phyloP scores from a whole-genome alignment of 805 yeast species.

The Starmerella vitae region DNA sequence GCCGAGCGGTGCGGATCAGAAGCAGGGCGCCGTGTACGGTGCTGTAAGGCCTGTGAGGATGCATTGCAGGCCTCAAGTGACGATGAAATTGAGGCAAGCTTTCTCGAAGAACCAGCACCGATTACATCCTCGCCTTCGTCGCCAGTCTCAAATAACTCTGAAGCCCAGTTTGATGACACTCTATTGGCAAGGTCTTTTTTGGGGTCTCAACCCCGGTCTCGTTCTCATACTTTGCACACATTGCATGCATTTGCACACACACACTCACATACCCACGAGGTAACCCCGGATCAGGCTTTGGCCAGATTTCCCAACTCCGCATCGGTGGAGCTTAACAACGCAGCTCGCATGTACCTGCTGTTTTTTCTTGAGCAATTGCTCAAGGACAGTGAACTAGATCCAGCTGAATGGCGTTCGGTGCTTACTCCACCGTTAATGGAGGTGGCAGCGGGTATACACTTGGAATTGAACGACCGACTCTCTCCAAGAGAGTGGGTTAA shows the following conservation, averaged over 20 bases:
- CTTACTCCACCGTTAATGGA: constrained; percentile 40
- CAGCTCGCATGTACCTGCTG: constrained; percentile 24
- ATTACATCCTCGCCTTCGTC: not conserved
- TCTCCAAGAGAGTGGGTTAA: constrained; percentile 85
- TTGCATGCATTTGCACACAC: not conserved
- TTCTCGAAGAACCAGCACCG: constrained; percentile 6
- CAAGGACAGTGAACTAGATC: constrained; percentile 26
- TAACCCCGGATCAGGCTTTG: not conserved
- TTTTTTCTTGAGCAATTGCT: constrained; percentile 25
- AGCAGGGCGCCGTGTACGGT: constrained; percentile 34
- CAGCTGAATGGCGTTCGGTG: constrained; percentile 45
- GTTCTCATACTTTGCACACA: constrained; percentile 1
- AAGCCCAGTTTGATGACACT: constrained; percentile 2
- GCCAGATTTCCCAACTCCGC: constrained; percentile 17
- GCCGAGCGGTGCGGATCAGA: constrained; percentile 47
- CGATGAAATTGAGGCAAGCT: constrained; percentile 32
- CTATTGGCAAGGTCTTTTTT: constrained; percentile 8
- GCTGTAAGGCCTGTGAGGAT: constrained; percentile 20
- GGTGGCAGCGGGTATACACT: constrained; percentile 45
- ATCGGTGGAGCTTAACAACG: constrained; percentile 25
- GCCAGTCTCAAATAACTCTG: constrained; percentile 1
- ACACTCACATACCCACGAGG: not conserved
- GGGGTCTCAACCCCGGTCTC: constrained; percentile 5
- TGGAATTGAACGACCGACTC: constrained; percentile 52
- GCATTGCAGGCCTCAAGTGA: constrained; percentile 15